These are phyloP conservation scores for Beta vulgaris DNA, from an alignment of 148 eudicot genomes.

Conservation along the genomic window DNA sequence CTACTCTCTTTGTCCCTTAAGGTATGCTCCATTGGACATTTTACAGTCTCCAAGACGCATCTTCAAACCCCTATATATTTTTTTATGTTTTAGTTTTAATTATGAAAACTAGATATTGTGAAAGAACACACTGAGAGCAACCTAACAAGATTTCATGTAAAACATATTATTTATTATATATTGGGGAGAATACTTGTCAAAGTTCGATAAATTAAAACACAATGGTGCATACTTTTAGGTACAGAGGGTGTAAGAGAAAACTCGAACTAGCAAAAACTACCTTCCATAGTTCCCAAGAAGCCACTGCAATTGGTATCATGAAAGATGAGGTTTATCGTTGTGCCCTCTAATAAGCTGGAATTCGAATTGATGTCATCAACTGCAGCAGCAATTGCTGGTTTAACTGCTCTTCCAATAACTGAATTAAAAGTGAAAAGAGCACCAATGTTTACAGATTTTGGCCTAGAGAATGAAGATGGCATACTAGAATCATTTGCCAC, in stretches of 20 bases:
- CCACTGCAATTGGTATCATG: constrained; percentile 80
- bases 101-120: too few relatives aligned
- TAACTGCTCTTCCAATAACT: constrained; percentile 63
- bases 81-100: too few relatives aligned
- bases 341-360: constrained; percentile 48
- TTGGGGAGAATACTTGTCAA: too few relatives aligned
- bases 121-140: too few relatives aligned
- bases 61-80: too few relatives aligned
- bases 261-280: constrained; percentile 28
- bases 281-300: constrained; percentile 71
- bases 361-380: constrained; percentile 63
- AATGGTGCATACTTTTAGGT: too few relatives aligned
- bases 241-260: neutral
- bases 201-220: too few relatives aligned
- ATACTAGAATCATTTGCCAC: neutral
- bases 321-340: constrained; percentile 46
- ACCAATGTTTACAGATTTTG: constrained; percentile 58
- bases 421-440: constrained; percentile 64
- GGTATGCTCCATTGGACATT: too few relatives aligned
- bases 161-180: too few relatives aligned
- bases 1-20: too few relatives aligned
- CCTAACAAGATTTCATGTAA: too few relatives aligned
- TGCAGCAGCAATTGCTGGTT: constrained; percentile 63
- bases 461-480: constrained; percentile 27
- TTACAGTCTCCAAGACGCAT: too few relatives aligned